Evolutionary conservation across 2,329 filamentous ascomycete genomes (phyloP).

Genomic region (Hortaea werneckii): DNA sequence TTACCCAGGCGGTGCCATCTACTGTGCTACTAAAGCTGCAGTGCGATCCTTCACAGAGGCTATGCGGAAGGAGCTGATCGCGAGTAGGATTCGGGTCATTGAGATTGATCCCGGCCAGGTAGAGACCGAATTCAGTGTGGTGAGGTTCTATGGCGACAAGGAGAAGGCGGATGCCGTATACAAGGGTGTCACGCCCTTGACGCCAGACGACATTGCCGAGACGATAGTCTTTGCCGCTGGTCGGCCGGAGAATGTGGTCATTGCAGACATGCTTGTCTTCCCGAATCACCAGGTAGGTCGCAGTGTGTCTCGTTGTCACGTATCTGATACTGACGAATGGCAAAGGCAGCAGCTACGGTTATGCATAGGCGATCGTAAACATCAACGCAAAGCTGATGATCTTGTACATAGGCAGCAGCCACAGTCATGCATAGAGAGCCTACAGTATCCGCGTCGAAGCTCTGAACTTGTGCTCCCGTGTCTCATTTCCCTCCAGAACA

Average conservation of each 20-base stretch:
- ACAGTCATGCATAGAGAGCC: constrained; percentile 11
- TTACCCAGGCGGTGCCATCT: constrained; percentile 78
- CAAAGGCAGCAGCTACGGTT: constrained; percentile 34
- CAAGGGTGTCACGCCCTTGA: constrained; percentile 72
- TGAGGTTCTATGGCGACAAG: constrained; percentile 83
- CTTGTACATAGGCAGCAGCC: constrained; percentile 8
- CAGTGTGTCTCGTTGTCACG: background rate
- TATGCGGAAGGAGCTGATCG: constrained; percentile 71
- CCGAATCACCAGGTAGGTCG: constrained; percentile 73
- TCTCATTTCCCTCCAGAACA: background rate
- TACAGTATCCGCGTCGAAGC: constrained; percentile 6
- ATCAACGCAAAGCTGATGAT: constrained; percentile 4
- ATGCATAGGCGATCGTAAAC: constrained; percentile 32
- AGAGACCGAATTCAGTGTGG: constrained; percentile 85
- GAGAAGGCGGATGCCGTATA: constrained; percentile 84
- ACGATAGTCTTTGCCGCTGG: constrained; percentile 77
- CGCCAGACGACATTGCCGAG: constrained; percentile 84
- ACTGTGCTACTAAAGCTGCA: constrained; percentile 87
- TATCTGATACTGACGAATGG: constrained; percentile 1
- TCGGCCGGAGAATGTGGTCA: constrained; percentile 77
- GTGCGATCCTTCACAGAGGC: constrained; percentile 76
- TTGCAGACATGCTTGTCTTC: constrained; percentile 79
- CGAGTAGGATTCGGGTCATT: constrained; percentile 71
- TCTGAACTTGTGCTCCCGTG: too few relatives aligned
- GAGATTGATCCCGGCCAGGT: constrained; percentile 88